Conservation (phyloP, 768 basidiomycete genomes). For the Lepiota venenata region DNA sequence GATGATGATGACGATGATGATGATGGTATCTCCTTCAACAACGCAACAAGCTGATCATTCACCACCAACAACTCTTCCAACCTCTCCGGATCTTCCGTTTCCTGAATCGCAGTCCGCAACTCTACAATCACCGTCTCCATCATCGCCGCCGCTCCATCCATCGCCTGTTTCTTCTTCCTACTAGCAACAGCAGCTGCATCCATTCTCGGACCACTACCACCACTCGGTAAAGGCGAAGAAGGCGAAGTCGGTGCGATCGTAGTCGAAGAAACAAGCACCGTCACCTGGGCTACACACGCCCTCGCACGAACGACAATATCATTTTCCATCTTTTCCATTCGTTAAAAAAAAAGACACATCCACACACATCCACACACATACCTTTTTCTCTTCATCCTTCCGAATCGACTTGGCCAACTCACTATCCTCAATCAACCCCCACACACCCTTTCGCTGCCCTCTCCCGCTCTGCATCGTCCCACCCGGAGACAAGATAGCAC, state of each 20-base stretch:
- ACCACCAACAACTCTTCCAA: conserved; percentile 67
- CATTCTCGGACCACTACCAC: too few species aligned
- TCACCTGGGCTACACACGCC: conserved; percentile 36
- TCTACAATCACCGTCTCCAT: conserved; percentile 51
- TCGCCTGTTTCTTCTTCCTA: conserved; percentile 5
- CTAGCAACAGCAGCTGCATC: too few species aligned
- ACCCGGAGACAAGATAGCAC: background rate
- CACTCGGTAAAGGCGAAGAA: conserved; percentile 15
- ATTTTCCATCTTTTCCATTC: conserved; percentile 32
- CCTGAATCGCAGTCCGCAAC: conserved; percentile 50
- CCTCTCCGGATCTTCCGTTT: conserved; percentile 52
- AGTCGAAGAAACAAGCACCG: conserved; percentile 18
- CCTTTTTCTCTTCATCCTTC: conserved; percentile 53
- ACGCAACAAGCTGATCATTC: conserved; percentile 65
- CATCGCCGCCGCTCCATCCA: conserved; percentile 37
- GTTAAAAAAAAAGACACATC: conserved; percentile 11
- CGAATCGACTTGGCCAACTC: conserved; percentile 72
- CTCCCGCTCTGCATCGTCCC: conserved; percentile 37
- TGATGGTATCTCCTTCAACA: conserved; percentile 47
- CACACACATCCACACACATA: conserved; percentile 22
- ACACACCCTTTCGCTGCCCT: conserved; percentile 66
- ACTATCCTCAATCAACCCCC: conserved; percentile 86
- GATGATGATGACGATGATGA: background rate
- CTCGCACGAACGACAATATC: conserved; percentile 48
- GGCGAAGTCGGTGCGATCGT: conserved; percentile 18